phyloP scores from a whole-genome alignment of 2,329 filamentous ascomycete species.

The Aspergillus calidoustus region DNA sequence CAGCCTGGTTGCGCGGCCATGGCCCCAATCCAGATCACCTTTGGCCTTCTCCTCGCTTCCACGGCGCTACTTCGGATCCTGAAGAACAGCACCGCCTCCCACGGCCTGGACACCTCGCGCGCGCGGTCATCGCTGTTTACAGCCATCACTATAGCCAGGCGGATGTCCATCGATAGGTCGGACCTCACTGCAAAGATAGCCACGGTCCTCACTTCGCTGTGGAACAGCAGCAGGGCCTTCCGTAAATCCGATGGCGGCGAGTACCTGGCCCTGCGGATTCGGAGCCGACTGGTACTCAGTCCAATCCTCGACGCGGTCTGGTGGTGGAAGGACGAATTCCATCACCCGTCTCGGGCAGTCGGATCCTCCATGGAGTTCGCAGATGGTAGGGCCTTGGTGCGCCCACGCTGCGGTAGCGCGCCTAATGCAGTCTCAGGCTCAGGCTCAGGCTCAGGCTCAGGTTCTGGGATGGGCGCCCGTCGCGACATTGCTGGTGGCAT shows the following conservation, averaged over 20 bases:
- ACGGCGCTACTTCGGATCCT: slow-evolving; percentile 42
- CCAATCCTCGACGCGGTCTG: slow-evolving; percentile 45
- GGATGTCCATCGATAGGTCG: slow-evolving; percentile 42
- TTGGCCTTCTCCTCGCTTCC: slow-evolving; percentile 38
- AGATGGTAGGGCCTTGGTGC: no score
- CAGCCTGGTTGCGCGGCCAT: slow-evolving; percentile 26
- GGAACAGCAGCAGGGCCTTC: slow-evolving; percentile 48
- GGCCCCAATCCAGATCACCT: slow-evolving; percentile 34
- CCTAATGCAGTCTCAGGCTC: no score
- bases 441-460: no score
- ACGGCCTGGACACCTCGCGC: slow-evolving; percentile 38
- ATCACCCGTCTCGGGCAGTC: no score
- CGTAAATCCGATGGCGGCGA: slow-evolving; percentile 42
- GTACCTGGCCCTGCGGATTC: slow-evolving; percentile 40
- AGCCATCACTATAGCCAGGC: slow-evolving; percentile 44
- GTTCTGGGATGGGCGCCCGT: no score
- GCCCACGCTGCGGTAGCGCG: no score
- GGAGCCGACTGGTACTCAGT: slow-evolving; percentile 45
- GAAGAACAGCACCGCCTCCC: slow-evolving; percentile 35
- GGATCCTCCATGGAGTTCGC: no score
- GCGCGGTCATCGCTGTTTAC: slow-evolving; percentile 41
- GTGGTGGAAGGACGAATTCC: slow-evolving; percentile 39
- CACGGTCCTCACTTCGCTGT: slow-evolving; percentile 41
- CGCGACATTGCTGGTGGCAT: no score
- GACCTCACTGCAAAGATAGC: slow-evolving; percentile 41